Evolutionary conservation across 2,329 filamentous ascomycete species (phyloP), one percentile per base, ranked within the genome.

Genomic region (Cordyceps cateniannulata): DNA sequence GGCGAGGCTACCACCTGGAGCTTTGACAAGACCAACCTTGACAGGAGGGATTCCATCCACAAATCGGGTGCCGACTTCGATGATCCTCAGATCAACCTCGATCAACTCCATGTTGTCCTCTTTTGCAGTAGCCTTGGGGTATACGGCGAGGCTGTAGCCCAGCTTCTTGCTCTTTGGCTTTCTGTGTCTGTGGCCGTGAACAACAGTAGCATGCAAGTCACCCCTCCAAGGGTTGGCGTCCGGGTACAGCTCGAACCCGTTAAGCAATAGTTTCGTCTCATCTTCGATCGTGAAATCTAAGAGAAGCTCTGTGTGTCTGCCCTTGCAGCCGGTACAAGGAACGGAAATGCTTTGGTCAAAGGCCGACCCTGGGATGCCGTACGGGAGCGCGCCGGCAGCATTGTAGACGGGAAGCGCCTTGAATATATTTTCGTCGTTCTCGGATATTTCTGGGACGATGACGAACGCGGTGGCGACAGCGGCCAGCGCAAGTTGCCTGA

Each of bases 1-100:
- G 70, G 83, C 71, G 42, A 89, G 75, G 53, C 81, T 79, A 59
- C 79, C 80, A 18, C 73, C 73, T 4, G 79, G 76, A 1, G 81
- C 83, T 75, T 86, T 82, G 70, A 91, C 76, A 20, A 90, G 75
- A 66, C 81, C 82, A 50, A 90, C 75, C 50, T 82, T 79, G 61
- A 91, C 77, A 29, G 75, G 74, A 42, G 82, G 80, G 25, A 86
- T 75, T 25, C 74, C 77, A 49, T 82, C 73, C 59, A 88, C 71
- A 62, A 85, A 84, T 48, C 76, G 74, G 58, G 78, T 72, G 61
- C 82, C 83, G 27, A 89, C 81, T 69, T 85, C 80, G 62, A 85
- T 78, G 63, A 89, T 79, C 64, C 84, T 77, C 42, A 89, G 72
- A 63, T 82, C 77, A 61, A 88, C 68, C 42, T 76, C 71, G 57